Conservation (phyloP, 352 stramenopile species). For the Blastocystis sp. region DNA sequence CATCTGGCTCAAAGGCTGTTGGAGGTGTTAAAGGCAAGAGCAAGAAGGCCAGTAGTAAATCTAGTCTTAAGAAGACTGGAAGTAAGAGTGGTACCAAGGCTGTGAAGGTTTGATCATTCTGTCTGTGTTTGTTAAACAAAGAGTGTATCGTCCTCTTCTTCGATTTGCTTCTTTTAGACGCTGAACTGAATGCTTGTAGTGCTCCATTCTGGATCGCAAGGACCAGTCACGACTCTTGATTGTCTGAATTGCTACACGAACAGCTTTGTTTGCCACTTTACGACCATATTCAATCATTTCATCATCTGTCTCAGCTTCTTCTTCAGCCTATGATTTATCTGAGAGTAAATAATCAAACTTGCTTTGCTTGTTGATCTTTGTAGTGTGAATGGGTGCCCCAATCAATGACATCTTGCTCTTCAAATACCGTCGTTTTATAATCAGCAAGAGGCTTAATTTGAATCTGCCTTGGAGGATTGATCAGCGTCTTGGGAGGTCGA, state of each 20-base stretch:
- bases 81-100: background rate
- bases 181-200: background rate
- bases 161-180: slow-evolving; percentile 11
- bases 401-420: background rate
- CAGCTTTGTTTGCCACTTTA: slow-evolving; percentile 11
- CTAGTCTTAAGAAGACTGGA: background rate
- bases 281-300: slow-evolving; percentile 33
- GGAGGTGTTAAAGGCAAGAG: slow-evolving; percentile 3
- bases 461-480: background rate
- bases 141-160: background rate
- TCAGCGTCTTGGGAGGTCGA: background rate
- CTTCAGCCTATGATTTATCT: slow-evolving; percentile 9
- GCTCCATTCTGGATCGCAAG: background rate
- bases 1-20: background rate
- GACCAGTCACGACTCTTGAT: background rate
- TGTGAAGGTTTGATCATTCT: background rate
- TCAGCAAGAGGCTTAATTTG: background rate
- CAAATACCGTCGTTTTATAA: background rate
- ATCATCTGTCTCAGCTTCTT: slow-evolving; percentile 38
- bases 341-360: background rate
- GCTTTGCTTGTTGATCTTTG: slow-evolving; percentile 11
- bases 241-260: background rate
- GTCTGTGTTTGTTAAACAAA: no score
- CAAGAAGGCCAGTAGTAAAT: background rate
- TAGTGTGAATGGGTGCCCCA: background rate